Evolutionary conservation across 192 early-diverging fungal species (phyloP), one percentile per base, ranked within the genome.

Genomic region (Umbelopsis sp.): DNA sequence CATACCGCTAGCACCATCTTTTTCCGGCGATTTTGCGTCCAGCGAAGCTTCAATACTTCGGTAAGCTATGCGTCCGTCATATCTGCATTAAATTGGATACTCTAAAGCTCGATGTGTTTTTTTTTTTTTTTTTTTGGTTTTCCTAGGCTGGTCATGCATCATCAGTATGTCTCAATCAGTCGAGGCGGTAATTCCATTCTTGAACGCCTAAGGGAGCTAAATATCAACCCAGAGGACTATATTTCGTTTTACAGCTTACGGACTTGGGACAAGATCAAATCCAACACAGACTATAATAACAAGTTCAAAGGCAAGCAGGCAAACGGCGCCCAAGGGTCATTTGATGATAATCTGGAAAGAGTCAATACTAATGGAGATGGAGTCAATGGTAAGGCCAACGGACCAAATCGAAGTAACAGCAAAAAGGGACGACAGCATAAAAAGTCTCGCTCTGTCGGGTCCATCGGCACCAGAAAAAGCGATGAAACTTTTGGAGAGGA

Each of bases 1-100:
- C 20, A 94, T 96, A 67, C 94, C 94, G 16, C 78, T 93, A 32
- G 90, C 92, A 75, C 94, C 94, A 11, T 92, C 90, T 17, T 96
- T 96, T 53, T 87, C 91, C 54, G 93, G 91, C 21, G 93, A 95
- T 66, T 87, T 96, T 68, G 84, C 78, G 62, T 86, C 89, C 3
- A 81, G 78, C 7, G 91, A 89, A 38, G 84, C 92, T 1, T 88
- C 87, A 1, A 89, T 87, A n/a, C 79, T 88, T 25, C 85, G 88
- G 78, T 77, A 68, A 70, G 69, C 36, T 11, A 24, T 10, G 16
- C 20, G 16, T 2, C 5, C 47, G 16, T n/a, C 2, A 4, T n/a
- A n/a, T 49, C 16, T 7, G 20, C 47, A 6, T 12, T 47, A 4
- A 12, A 3, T 20, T n/a, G 14, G 20, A 47, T 4, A 47, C 45